phyloP scores from a whole-genome alignment of 805 yeast species.

The Saccharomyces paradoxus region DNA sequence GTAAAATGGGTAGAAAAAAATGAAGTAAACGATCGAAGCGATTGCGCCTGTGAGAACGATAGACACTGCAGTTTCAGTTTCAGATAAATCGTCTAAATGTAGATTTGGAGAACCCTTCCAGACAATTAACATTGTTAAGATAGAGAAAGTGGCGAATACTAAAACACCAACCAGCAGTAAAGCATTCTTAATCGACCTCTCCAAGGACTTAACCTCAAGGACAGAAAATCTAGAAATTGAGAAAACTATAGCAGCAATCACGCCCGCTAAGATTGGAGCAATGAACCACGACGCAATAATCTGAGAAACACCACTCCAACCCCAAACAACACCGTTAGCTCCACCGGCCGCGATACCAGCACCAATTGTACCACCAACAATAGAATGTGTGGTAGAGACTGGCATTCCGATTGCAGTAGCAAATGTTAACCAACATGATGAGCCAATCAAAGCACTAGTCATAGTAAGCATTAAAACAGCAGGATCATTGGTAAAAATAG shows the following conservation, averaged over 20 bases:
- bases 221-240: constrained; percentile 52
- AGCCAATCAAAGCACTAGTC: constrained; percentile 69
- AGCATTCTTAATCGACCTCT: constrained; percentile 47
- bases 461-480: constrained; percentile 67
- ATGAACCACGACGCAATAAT: constrained; percentile 75
- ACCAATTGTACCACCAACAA: constrained; percentile 70
- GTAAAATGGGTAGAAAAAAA: constrained; percentile 54
- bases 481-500: constrained; percentile 44
- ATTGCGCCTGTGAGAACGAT: constrained; percentile 59
- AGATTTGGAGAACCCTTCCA: constrained; percentile 76
- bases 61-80: constrained; percentile 47
- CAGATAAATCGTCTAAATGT: constrained; percentile 44
- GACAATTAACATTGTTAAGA: constrained; percentile 67
- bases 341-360: constrained; percentile 69
- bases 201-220: constrained; percentile 38
- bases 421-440: constrained; percentile 58
- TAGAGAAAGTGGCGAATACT: constrained; percentile 51
- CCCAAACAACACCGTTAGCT: constrained; percentile 55
- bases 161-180: constrained; percentile 50
- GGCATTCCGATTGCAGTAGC: constrained; percentile 68
- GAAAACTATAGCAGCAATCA: constrained; percentile 51
- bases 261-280: constrained; percentile 66
- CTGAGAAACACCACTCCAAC: constrained; percentile 65
- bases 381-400: constrained; percentile 75
- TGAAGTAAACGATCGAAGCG: constrained; percentile 42